Conservation (phyloP, 352 stramenopile species). For the Phytophthora constricta region DNA sequence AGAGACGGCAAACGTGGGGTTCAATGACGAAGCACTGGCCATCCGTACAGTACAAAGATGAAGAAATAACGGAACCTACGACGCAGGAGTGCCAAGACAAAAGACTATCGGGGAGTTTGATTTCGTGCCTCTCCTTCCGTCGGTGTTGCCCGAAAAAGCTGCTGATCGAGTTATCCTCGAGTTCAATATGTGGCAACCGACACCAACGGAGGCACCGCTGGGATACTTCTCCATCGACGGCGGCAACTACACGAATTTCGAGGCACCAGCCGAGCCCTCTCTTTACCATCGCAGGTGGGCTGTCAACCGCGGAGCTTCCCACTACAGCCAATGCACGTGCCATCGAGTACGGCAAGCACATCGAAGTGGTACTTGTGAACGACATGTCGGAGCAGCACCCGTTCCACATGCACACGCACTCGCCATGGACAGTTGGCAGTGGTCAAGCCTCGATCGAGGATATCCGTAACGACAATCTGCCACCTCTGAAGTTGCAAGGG, state of each 20-base stretch:
- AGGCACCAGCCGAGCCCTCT: conserved; percentile 1
- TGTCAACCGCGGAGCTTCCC: conserved; percentile 30
- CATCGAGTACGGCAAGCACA: conserved; percentile 35
- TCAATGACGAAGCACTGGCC: conserved; percentile 34
- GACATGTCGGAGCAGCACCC: conserved; percentile 33
- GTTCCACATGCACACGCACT: conserved; percentile 37
- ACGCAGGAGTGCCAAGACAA: conserved; percentile 17
- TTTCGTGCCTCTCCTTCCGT: conserved; percentile 14
- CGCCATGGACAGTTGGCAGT: conserved; percentile 19
- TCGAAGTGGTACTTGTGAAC: conserved; percentile 45
- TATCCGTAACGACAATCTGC: conserved; percentile 6
- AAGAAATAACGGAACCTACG: conserved; percentile 18
- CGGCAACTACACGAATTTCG: conserved; percentile 6
- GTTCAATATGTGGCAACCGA: conserved; percentile 4
- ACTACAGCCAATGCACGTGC: conserved; percentile 16
- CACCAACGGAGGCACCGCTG: not conserved
- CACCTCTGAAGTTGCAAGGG: conserved; percentile 12
- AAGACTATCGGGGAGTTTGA: conserved; percentile 32
- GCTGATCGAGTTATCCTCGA: conserved; percentile 3
- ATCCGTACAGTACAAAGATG: conserved; percentile 29
- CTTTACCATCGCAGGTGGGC: conserved; percentile 23
- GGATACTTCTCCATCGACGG: conserved; percentile 18
- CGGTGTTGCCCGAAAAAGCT: not conserved
- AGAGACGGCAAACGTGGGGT: conserved; percentile 13
- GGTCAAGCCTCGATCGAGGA: conserved; percentile 7